phyloP scores from a whole-genome alignment of 257 asterid species.

The Ilex asprella region DNA sequence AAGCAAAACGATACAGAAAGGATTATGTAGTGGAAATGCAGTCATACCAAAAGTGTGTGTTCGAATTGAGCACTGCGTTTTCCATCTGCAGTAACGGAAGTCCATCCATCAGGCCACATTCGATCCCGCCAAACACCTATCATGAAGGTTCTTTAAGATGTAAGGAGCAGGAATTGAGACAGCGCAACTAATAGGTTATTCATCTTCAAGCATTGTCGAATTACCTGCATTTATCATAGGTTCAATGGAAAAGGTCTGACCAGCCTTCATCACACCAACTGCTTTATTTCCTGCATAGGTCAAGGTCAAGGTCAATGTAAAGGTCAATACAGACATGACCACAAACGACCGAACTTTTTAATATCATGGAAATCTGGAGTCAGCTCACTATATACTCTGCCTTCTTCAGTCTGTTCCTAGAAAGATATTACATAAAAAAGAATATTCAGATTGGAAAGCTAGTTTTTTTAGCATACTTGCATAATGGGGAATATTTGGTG shows the following conservation, averaged over 20 bases:
- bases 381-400: background rate
- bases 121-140: slow-evolving; percentile 93
- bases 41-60: slow-evolving; percentile 77
- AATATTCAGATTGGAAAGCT: background rate
- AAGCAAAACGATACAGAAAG: no score
- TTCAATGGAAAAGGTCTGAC: slow-evolving; percentile 93
- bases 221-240: slow-evolving; percentile 93
- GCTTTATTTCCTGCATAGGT: slow-evolving; percentile 85
- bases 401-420: background rate
- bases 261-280: slow-evolving; percentile 94
- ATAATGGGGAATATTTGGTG: slow-evolving; percentile 97
- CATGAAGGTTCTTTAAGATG: slow-evolving; percentile 9
- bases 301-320: slow-evolving; percentile 51
- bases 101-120: slow-evolving; percentile 99
- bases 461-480: slow-evolving; percentile 69
- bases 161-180: background rate
- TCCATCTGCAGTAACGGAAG: slow-evolving; percentile 90
- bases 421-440: background rate
- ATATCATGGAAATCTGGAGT: background rate
- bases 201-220: background rate
- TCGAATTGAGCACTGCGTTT: slow-evolving; percentile 96
- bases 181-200: background rate
- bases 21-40: background rate
- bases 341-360: no score
- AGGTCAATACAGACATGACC: slow-evolving; percentile 26